Evolutionary conservation across 768 basidiomycete genomes (phyloP).

Genomic region (Vararia minispora): DNA sequence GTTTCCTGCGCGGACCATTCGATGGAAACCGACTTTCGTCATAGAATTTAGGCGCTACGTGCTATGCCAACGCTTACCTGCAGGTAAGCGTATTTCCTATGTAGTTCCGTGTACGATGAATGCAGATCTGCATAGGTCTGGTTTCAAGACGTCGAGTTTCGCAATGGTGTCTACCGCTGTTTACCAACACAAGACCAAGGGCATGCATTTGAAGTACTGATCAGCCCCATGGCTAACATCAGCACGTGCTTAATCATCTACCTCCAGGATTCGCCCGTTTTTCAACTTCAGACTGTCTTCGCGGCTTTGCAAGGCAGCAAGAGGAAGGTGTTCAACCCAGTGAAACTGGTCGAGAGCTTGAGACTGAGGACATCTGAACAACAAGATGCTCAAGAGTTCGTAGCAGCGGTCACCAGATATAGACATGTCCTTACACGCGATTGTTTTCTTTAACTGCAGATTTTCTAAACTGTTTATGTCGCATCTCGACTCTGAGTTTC

Average conservation of each 20-base stretch:
- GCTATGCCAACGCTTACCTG: slow-evolving; percentile 92
- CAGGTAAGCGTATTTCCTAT: slow-evolving; percentile 41
- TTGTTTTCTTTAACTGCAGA: slow-evolving; percentile 27
- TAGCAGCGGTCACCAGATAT: slow-evolving; percentile 1
- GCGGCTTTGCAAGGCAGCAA: slow-evolving; percentile 73
- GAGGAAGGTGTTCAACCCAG: slow-evolving; percentile 69
- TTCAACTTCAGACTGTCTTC: slow-evolving; percentile 71
- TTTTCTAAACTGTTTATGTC: slow-evolving; percentile 94
- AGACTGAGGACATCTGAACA: slow-evolving; percentile 76
- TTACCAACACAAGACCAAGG: slow-evolving; percentile 42
- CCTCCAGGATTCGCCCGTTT: slow-evolving; percentile 62
- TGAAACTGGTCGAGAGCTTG: slow-evolving; percentile 75
- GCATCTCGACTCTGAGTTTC: slow-evolving; percentile 78
- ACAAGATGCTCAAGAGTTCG: slow-evolving; percentile 94
- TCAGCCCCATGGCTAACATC: neutral
- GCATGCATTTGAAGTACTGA: slow-evolving; percentile 29
- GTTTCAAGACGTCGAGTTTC: slow-evolving; percentile 79
- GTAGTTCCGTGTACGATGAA: neutral
- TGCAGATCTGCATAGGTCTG: slow-evolving; percentile 53
- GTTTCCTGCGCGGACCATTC: neutral
- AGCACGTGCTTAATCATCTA: neutral
- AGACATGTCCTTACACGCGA: no score
- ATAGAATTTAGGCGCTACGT: slow-evolving; percentile 93
- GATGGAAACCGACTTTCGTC: neutral
- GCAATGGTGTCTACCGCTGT: slow-evolving; percentile 74